Base-by-base conservation (phyloP, 1,139 yeast species). In the Candida albicans region DNA sequence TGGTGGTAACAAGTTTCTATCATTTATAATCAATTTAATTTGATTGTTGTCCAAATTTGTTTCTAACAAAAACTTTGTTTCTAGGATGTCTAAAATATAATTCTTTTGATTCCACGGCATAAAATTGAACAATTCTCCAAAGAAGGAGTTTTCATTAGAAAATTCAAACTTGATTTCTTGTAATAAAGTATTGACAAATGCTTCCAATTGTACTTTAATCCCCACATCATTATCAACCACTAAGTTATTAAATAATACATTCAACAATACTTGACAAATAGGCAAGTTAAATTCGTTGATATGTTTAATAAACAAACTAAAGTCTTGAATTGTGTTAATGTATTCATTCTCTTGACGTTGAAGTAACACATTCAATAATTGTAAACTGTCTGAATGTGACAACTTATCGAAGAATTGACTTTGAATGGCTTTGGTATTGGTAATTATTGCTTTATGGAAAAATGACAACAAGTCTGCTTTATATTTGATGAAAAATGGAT, bases 261-360 rank as follows among this genome's bases (percentile, higher is more conserved):
- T 52, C 3, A 70, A 46, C 8, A 81, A 56, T 15, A 80, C 57
- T 53, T 83, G 88, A 41, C 72, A 68, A 1, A 80, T 53, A 0
- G 81, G 75, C 27, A 83, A 54, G 52, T 79, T 82, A 57, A 80
- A 81, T 42, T 77, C 81, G 48, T 76, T 71, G n/a, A 69, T 61
- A 1, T 48, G 35, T 2, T 40, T n/a, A 1, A 61, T 52, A 12
- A 53, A 41, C 2, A 40, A 41, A 10, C 48, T 45, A n/a, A 69
- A 50, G 28, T 65, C 68, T 2, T 47, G 49, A 10, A 57, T 45
- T 3, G 48, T 40, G 3, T 34, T 39, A 13, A 61, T 52, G 22
- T 15, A 37, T 12, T 35, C 22, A 12, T 36, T 28, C 11, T 41
- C 37, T n/a, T n/a, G 31, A 42, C 39, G 39, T 10, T 40, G 40